Percentiles rank a stretch among this genome's conserved stretches.
These are phyloP conservation scores for Fraxinus baroniana DNA, from an alignment of 305 asterid species.

Conservation along the genomic window DNA sequence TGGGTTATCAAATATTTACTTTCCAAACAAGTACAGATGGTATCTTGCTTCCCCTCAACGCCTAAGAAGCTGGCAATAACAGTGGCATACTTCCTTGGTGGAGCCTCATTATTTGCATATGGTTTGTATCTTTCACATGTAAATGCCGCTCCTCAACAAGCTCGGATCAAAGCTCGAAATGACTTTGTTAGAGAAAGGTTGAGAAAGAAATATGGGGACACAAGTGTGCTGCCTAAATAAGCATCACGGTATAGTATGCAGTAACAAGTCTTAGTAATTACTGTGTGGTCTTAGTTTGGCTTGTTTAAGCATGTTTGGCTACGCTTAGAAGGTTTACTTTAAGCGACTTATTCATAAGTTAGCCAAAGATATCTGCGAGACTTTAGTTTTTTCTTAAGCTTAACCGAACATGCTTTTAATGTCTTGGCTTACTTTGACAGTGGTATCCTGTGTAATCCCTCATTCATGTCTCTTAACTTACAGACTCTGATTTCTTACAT, in stretches of 20 bases:
- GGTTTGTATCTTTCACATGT: conserved; percentile 64
- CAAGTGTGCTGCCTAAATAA: neutral
- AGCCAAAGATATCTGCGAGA: neutral
- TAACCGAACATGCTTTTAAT: neutral
- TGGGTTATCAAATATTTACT: neutral
- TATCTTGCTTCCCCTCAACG: conserved; percentile 59
- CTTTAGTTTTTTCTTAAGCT: neutral
- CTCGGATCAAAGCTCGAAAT: conserved; percentile 63
- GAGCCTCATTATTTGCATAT: conserved; percentile 50
- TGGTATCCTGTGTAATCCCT: neutral
- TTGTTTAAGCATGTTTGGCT: neutral
- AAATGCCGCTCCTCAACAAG: conserved; percentile 76
- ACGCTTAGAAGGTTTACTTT: neutral
- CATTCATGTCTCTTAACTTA: neutral
- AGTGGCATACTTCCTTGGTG: conserved; percentile 47
- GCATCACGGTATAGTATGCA: neutral
- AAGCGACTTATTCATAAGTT: neutral
- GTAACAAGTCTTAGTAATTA: neutral
- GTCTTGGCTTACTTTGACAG: neutral
- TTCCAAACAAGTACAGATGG: conserved; percentile 36
- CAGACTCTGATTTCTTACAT: neutral
- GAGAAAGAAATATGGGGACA: conserved; percentile 50
- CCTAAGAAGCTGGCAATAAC: conserved; percentile 60
- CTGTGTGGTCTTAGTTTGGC: neutral
- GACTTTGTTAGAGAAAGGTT: conserved; percentile 62